A percentile compares a stretch with the other conserved stretches of the same genome.
These are phyloP conservation scores for Phylloporus arenicola DNA, from an alignment of 768 basidiomycete species.

Conservation along the genomic window DNA sequence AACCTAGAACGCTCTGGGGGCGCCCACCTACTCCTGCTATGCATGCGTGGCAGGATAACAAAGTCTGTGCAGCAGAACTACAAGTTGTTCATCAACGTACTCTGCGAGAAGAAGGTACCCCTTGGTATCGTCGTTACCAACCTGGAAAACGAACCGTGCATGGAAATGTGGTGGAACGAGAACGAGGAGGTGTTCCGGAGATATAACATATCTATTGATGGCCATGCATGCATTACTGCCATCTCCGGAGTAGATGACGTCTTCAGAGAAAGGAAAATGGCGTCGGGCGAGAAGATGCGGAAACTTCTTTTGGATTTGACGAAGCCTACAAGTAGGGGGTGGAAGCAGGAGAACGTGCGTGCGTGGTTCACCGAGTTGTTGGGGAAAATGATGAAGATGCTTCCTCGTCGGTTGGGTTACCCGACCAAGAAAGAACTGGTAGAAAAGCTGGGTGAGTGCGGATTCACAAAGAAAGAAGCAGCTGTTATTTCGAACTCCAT, in stretches of 20 bases:
- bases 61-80: slow-evolving; percentile 35
- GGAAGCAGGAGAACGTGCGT: slow-evolving; percentile 13
- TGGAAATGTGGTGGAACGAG: slow-evolving; percentile 36
- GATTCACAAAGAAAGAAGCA: slow-evolving; percentile 17
- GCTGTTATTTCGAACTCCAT: slow-evolving; percentile 16
- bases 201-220: slow-evolving; percentile 26
- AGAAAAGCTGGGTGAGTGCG: slow-evolving; percentile 13
- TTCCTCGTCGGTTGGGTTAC: slow-evolving; percentile 6
- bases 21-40: slow-evolving; percentile 36
- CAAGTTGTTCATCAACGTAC: slow-evolving; percentile 33
- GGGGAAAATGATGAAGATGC: slow-evolving; percentile 17
- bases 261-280: slow-evolving; percentile 26
- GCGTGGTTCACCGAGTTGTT: slow-evolving; percentile 16
- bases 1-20: slow-evolving; percentile 30
- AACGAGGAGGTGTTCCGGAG: slow-evolving; percentile 30
- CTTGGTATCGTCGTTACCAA: slow-evolving; percentile 36
- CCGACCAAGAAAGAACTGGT: slow-evolving; percentile 8
- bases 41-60: slow-evolving; percentile 36
- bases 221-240: slow-evolving; percentile 40
- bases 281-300: slow-evolving; percentile 25
- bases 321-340: slow-evolving; percentile 1
- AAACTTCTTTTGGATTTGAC: slow-evolving; percentile 11
- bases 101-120: slow-evolving; percentile 36
- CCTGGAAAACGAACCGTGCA: slow-evolving; percentile 32
- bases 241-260: slow-evolving; percentile 19